phyloP scores from a whole-genome alignment of 2,329 filamentous ascomycete species.

The Talaromyces marneffei region DNA sequence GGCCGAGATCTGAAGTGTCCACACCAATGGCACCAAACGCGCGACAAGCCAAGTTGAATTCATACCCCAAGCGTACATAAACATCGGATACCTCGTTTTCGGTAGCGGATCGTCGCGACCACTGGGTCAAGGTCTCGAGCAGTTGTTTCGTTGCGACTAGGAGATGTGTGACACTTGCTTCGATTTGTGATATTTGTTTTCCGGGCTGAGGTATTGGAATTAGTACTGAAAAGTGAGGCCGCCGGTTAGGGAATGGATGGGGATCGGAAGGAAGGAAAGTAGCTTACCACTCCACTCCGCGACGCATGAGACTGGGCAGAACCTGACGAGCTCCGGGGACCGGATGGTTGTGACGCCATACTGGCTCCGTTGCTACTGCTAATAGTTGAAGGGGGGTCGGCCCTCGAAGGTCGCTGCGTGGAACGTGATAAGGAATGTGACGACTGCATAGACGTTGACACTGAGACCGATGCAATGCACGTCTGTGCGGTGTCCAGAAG shows the following conservation, averaged over 20 bases:
- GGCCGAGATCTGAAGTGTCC: conserved; percentile 87
- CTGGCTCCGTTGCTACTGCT: conserved; percentile 43
- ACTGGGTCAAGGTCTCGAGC: conserved; percentile 93
- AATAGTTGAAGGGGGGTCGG: conserved; percentile 44
- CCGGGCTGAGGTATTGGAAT: conserved; percentile 47
- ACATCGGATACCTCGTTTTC: conserved; percentile 97
- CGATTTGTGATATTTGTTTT: conserved; percentile 86
- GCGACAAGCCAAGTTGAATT: conserved; percentile 98
- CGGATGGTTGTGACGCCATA: conserved; percentile 53
- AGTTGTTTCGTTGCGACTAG: conserved; percentile 97
- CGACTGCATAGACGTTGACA: conserved; percentile 18
- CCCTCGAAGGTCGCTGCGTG: conserved; percentile 58
- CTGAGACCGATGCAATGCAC: not conserved
- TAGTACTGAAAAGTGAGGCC: not conserved
- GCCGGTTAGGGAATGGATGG: not conserved
- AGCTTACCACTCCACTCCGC: conserved; percentile 56
- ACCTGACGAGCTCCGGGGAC: conserved; percentile 59
- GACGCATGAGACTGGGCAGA: conserved; percentile 57
- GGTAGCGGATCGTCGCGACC: conserved; percentile 86
- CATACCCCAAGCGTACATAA: conserved; percentile 93
- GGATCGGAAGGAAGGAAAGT: not conserved
- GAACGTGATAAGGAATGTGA: conserved; percentile 29
- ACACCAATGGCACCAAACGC: conserved; percentile 97
- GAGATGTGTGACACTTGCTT: conserved; percentile 97
- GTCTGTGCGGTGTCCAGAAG: not conserved